Conservation (phyloP, 345 rosid genomes). For the Turritis glabra region DNA sequence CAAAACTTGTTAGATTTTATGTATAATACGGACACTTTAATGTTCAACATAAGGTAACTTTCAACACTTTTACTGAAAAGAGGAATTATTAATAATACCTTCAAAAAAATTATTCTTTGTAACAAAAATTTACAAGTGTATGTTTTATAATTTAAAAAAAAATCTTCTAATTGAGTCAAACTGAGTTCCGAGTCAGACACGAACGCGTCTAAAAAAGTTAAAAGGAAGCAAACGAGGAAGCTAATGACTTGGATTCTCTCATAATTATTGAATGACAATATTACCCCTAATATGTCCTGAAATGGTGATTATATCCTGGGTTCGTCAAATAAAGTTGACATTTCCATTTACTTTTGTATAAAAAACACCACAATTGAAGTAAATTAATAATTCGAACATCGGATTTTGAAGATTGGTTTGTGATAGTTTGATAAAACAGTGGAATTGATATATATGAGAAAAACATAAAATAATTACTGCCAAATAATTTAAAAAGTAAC, state of each 20-base stretch:
- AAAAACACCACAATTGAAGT: conserved; percentile 11
- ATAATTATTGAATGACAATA: neutral
- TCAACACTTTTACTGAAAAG: neutral
- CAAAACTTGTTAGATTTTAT: conserved; percentile 9
- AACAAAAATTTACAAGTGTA: neutral
- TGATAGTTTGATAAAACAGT: conserved; percentile 18
- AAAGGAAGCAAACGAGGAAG: conserved; percentile 29
- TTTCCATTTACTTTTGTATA: neutral
- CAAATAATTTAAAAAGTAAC: conserved; percentile 1
- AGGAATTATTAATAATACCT: neutral
- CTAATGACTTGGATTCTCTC: neutral
- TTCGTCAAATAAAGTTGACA: conserved; percentile 17
- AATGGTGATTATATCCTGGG: conserved; percentile 4
- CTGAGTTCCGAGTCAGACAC: conserved; percentile 40
- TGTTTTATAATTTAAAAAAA: neutral
- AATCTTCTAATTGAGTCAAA: conserved; percentile 8
- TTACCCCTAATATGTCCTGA: neutral
- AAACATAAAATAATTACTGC: neutral
- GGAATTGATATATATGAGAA: neutral
- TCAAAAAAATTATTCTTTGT: neutral
- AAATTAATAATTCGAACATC: conserved; percentile 9
- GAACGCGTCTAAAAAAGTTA: conserved; percentile 18
- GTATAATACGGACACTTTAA: conserved; percentile 1
- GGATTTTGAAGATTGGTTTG: conserved; percentile 35
- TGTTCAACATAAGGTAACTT: conserved; percentile 12